Evolutionary conservation across 2,329 filamentous ascomycete genomes (phyloP).

Genomic region (Phoma sp.): DNA sequence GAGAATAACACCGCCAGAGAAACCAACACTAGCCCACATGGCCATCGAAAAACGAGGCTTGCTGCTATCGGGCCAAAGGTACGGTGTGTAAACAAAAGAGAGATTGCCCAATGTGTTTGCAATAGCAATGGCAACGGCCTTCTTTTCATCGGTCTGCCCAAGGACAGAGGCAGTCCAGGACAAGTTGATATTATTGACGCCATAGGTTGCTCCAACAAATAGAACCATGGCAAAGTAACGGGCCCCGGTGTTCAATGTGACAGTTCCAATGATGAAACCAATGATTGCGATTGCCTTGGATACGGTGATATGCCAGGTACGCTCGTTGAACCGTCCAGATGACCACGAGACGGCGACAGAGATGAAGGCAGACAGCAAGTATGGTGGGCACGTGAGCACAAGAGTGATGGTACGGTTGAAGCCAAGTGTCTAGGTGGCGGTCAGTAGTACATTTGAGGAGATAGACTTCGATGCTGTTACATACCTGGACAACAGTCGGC

Average conservation of each 20-base stretch:
- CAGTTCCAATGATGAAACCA: constrained; percentile 39
- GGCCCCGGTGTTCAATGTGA: constrained; percentile 36
- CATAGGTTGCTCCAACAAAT: constrained; percentile 42
- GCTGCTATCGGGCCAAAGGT: constrained; percentile 22
- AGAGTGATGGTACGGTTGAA: constrained; percentile 42
- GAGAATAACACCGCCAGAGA: constrained; percentile 18
- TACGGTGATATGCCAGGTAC: constrained; percentile 41
- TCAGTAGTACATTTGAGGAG: neutral
- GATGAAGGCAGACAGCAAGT: constrained; percentile 39
- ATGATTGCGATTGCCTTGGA: constrained; percentile 36
- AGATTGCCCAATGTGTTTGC: constrained; percentile 51
- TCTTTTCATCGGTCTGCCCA: constrained; percentile 52
- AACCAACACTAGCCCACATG: constrained; percentile 23
- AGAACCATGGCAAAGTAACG: constrained; percentile 44
- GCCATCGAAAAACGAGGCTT: constrained; percentile 23
- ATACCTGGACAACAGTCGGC: constrained; percentile 14
- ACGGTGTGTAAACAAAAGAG: constrained; percentile 42
- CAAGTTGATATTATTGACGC: constrained; percentile 45
- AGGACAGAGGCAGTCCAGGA: constrained; percentile 50
- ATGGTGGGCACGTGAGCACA: constrained; percentile 38
- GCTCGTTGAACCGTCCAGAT: constrained; percentile 37
- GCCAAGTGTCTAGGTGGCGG: constrained; percentile 24
- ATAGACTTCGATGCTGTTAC: neutral
- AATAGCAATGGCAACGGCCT: constrained; percentile 49
- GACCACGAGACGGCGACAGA: constrained; percentile 34